These are phyloP conservation scores for Prunella vulgaris DNA, from an alignment of 257 asterid genomes.

Conservation along the genomic window DNA sequence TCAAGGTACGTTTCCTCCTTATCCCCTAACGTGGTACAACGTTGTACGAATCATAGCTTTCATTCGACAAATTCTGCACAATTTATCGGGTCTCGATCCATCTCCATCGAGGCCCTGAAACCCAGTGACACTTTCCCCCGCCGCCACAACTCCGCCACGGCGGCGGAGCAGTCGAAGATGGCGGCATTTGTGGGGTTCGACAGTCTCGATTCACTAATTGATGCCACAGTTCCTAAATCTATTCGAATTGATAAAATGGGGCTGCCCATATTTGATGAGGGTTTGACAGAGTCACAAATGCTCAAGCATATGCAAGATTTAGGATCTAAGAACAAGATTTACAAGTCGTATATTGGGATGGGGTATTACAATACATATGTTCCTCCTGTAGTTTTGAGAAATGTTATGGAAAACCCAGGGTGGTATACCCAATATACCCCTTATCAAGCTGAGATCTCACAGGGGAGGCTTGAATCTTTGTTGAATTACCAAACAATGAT, in stretches of 20 bases:
- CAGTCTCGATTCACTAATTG: slow-evolving; percentile 55
- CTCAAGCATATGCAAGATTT: slow-evolving; percentile 55
- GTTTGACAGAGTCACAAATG: slow-evolving; percentile 84
- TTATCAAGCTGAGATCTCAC: slow-evolving; percentile 89
- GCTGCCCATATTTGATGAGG: slow-evolving; percentile 53
- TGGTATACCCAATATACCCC: slow-evolving; percentile 97
- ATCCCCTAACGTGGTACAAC: slow-evolving; percentile 39
- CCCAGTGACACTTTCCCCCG: slow-evolving; percentile 81
- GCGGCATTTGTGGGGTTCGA: slow-evolving; percentile 55
- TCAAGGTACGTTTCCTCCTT: slow-evolving; percentile 67
- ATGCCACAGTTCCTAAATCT: slow-evolving; percentile 85
- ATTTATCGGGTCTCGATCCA: slow-evolving; percentile 37
- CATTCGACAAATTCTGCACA: slow-evolving; percentile 10
- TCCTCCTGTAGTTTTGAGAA: slow-evolving; percentile 80
- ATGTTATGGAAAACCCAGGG: slow-evolving; percentile 78
- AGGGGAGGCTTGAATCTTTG: slow-evolving; percentile 81
- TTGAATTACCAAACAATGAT: slow-evolving; percentile 73
- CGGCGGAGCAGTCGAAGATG: slow-evolving; percentile 71
- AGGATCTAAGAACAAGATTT: slow-evolving; percentile 57
- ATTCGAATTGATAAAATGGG: slow-evolving; percentile 54
- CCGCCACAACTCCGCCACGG: slow-evolving; percentile 90
- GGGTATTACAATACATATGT: slow-evolving; percentile 71
- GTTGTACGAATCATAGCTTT: slow-evolving; percentile 15
- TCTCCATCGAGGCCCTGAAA: slow-evolving; percentile 68
- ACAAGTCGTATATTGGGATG: slow-evolving; percentile 77